Evolutionary conservation across 2,329 filamentous ascomycete species (phyloP).

Genomic region (Colletotrichum euphorbiae): DNA sequence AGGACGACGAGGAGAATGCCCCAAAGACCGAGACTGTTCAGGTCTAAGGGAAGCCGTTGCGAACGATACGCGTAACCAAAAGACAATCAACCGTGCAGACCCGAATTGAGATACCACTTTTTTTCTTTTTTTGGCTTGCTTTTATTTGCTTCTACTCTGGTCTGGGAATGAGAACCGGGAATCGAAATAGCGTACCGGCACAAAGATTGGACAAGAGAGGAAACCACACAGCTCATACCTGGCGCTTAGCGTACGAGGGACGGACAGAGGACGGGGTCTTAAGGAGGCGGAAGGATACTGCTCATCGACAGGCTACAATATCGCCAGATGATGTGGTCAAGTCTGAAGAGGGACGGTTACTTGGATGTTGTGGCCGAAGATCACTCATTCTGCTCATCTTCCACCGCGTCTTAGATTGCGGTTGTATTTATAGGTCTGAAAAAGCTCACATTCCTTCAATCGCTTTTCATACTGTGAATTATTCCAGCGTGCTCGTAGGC

Average conservation of each 20-base stretch:
- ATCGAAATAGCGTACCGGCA: conserved; percentile 18
- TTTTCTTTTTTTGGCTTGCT: conserved; percentile 24
- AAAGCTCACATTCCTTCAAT: conserved; percentile 32
- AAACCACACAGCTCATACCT: conserved; percentile 33
- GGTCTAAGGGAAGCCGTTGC: conserved; percentile 5
- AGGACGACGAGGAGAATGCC: conserved; percentile 41
- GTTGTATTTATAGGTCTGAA: conserved; percentile 13
- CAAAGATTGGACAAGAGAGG: conserved; percentile 37
- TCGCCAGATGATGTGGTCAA: background rate
- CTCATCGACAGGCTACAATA: background rate
- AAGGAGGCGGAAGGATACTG: background rate
- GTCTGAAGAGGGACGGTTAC: background rate
- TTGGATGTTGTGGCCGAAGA: background rate
- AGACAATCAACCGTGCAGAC: conserved; percentile 10
- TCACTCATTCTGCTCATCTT: background rate
- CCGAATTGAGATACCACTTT: conserved; percentile 38
- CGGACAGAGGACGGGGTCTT: conserved; percentile 2
- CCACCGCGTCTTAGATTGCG: background rate
- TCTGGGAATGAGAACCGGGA: background rate
- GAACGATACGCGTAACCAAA: conserved; percentile 6
- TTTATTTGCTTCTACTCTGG: background rate
- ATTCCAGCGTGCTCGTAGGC: background rate
- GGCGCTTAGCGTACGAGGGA: conserved; percentile 22
- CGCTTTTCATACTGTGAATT: background rate
- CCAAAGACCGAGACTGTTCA: conserved; percentile 26